Evolutionary conservation across 345 rosid species (phyloP).

Genomic region (Sisymbrium irio): DNA sequence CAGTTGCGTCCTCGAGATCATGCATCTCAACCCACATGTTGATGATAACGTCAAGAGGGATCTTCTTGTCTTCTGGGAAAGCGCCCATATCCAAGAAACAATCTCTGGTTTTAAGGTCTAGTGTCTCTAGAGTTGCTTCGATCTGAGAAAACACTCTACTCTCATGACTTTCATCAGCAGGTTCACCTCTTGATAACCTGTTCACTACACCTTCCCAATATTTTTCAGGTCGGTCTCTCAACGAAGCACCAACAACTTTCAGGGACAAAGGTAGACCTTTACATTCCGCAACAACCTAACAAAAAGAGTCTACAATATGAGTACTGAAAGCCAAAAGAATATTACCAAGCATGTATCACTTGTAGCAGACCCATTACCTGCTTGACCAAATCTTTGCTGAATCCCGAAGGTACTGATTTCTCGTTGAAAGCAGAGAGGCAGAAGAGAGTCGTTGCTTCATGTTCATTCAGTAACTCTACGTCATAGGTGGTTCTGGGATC

Average conservation of each 20-base stretch:
- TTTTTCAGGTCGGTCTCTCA: conserved; percentile 53
- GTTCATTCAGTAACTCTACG: conserved; percentile 56
- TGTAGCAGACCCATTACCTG: conserved; percentile 49
- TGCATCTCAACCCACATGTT: conserved; percentile 78
- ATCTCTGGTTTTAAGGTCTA: conserved; percentile 53
- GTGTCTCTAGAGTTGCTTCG: conserved; percentile 55
- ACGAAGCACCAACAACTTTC: conserved; percentile 84
- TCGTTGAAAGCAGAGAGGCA: conserved; percentile 72
- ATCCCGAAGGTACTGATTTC: conserved; percentile 52
- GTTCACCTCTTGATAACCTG: conserved; percentile 65
- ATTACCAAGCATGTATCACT: neutral
- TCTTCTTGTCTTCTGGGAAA: conserved; percentile 90
- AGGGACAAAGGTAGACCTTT: conserved; percentile 91
- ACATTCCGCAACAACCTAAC: conserved; percentile 74
- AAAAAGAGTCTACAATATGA: conserved; percentile 13
- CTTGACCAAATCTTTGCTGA: conserved; percentile 54
- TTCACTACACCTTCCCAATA: conserved; percentile 67
- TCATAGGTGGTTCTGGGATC: conserved; percentile 40
- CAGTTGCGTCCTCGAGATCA: conserved; percentile 61
- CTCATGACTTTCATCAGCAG: conserved; percentile 75
- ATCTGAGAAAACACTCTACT: conserved; percentile 64
- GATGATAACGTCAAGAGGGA: conserved; percentile 80
- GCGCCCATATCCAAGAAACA: conserved; percentile 88
- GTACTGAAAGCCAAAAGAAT: neutral
- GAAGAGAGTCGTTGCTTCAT: conserved; percentile 69